Percentiles rank a stretch among this genome's conserved stretches.
Evolutionary conservation across 179 eudicot genomes (phyloP).

Genomic region (Corrigiola litoralis): DNA sequence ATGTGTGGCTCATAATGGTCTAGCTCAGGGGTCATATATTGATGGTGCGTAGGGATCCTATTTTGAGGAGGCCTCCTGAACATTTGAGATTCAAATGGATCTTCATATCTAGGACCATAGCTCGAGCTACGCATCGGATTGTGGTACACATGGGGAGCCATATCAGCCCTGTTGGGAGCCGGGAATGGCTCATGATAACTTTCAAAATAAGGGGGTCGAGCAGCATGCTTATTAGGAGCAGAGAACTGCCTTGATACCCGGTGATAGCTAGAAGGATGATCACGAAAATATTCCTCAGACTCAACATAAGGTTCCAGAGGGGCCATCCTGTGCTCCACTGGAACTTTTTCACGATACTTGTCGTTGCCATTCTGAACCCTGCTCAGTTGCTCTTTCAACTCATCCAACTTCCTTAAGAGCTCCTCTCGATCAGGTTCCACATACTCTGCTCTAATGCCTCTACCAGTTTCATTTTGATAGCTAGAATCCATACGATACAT

Average conservation of each 20-base stretch:
- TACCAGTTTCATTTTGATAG: constrained; percentile 30
- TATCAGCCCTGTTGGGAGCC: constrained; percentile 26
- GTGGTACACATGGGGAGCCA: constrained; percentile 29
- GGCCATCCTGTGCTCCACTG: constrained; percentile 34
- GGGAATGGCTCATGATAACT: constrained; percentile 42
- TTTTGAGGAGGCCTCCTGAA: constrained; percentile 44
- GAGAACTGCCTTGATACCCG: constrained; percentile 33
- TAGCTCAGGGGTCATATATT: constrained; percentile 36
- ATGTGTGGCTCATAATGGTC: constrained; percentile 44
- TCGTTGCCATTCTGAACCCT: constrained; percentile 41
- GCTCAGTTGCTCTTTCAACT: constrained; percentile 65
- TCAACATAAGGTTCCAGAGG: constrained; percentile 38
- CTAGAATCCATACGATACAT: constrained; percentile 27
- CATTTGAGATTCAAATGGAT: constrained; percentile 45
- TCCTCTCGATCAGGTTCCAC: constrained; percentile 60
- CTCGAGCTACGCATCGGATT: constrained; percentile 29
- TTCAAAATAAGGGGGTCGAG: constrained; percentile 37
- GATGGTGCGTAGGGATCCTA: constrained; percentile 31
- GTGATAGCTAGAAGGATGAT: constrained; percentile 26
- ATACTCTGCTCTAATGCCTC: constrained; percentile 35
- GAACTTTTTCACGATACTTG: constrained; percentile 44
- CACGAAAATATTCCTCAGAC: constrained; percentile 36
- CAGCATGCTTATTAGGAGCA: constrained; percentile 31
- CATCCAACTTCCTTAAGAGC: constrained; percentile 73
- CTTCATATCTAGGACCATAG: constrained; percentile 38